Percentiles rank a stretch among this genome's conserved stretches.
phyloP scores from a whole-genome alignment of 2,329 filamentous ascomycete genomes.

The Fusarium nisikadoi region DNA sequence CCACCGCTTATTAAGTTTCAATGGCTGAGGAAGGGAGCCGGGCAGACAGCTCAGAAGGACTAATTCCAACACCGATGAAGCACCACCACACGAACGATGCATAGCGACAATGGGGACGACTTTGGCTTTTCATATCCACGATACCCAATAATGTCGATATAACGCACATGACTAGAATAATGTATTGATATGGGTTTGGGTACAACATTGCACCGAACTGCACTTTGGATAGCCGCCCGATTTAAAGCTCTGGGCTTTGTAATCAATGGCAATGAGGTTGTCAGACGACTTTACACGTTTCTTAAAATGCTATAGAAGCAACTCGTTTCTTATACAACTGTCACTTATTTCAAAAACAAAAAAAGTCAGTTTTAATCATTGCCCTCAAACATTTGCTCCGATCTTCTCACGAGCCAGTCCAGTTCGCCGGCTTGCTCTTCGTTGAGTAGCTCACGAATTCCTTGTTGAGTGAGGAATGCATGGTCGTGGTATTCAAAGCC shows the following conservation, averaged over 20 bases:
- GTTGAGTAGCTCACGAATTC: conserved; percentile 63
- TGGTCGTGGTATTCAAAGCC: conserved; percentile 76
- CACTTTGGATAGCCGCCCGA: background rate
- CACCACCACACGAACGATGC: background rate
- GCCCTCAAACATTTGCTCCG: background rate
- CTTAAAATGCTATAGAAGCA: background rate
- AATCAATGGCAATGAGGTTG: background rate
- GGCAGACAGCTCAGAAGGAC: background rate
- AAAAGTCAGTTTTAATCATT: background rate
- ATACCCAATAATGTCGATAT: conserved; percentile 42
- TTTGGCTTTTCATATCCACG: conserved; percentile 32
- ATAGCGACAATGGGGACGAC: conserved; percentile 8
- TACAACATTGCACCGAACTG: background rate
- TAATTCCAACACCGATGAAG: background rate
- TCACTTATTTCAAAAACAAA: background rate
- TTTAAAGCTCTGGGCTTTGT: background rate
- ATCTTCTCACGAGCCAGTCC: conserved; percentile 54
- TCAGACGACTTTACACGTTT: background rate
- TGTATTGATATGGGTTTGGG: conserved; percentile 12
- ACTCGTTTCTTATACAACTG: background rate
- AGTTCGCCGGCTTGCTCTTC: conserved; percentile 61
- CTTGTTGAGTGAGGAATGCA: conserved; percentile 68
- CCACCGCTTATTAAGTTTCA: background rate
- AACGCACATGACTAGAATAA: conserved; percentile 39
- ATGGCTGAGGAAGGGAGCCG: background rate